phyloP scores from a whole-genome alignment of 73 alveolate species.

The Tetrahymena elliotti region DNA sequence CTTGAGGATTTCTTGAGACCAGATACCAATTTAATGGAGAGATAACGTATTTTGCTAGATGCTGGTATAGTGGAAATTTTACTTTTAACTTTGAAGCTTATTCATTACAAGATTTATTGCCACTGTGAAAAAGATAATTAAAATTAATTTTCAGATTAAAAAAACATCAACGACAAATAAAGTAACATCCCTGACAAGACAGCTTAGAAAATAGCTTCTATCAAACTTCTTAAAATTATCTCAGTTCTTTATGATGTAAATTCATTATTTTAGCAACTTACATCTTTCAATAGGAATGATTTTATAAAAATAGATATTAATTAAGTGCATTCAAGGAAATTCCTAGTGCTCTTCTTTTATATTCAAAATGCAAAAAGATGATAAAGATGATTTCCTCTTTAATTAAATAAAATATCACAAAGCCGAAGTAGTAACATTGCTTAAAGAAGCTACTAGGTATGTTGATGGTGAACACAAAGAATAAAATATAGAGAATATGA shows the following conservation, averaged over 20 bases:
- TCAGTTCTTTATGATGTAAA: not conserved
- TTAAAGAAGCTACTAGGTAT: not conserved
- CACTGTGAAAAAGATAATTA: not conserved
- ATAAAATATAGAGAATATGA: not conserved
- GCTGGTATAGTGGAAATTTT: not conserved
- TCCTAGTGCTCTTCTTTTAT: not conserved
- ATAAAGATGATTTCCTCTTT: not conserved
- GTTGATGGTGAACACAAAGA: not conserved
- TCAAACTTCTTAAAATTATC: not conserved
- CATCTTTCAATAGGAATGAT: no score
- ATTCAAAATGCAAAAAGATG: not conserved
- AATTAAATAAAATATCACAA: not conserved
- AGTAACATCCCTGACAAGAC: not conserved
- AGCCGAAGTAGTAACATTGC: not conserved
- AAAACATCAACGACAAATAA: not conserved
- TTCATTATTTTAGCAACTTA: no score
- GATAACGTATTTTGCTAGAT: not conserved
- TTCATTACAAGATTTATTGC: not conserved
- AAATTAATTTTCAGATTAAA: not conserved
- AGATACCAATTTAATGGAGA: not conserved
- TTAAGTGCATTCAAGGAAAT: not conserved
- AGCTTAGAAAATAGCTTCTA: not conserved
- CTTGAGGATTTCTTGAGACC: not conserved
- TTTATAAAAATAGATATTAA: not conserved
- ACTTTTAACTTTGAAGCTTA: not conserved